These are phyloP conservation scores for Paraconiothyrium sp. DNA, from an alignment of 2,329 filamentous ascomycete species.

Conservation along the genomic window DNA sequence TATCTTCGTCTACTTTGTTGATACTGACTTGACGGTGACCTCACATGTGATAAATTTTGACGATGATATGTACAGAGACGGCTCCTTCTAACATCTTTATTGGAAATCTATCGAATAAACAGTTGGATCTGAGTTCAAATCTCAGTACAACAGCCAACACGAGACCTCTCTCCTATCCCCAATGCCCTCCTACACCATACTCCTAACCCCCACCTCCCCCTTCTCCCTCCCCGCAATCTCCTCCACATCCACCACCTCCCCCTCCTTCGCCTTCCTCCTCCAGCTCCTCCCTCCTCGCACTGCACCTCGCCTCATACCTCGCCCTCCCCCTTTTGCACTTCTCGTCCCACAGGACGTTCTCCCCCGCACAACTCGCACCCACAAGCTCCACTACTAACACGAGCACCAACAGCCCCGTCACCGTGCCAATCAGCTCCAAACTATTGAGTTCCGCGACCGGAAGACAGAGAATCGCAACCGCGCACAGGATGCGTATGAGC, in stretches of 20 bases:
- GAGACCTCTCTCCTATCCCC: too few relatives aligned
- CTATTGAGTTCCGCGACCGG: conserved; percentile 58
- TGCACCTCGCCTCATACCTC: conserved; percentile 45
- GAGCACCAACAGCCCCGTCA: conserved; percentile 49
- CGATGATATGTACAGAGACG: too few relatives aligned
- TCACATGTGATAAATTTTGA: too few relatives aligned
- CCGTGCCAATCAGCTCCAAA: conserved; percentile 50
- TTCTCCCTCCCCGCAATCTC: conserved; percentile 43
- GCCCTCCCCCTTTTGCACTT: conserved; percentile 34
- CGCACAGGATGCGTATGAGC: conserved; percentile 60
- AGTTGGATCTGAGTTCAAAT: too few relatives aligned
- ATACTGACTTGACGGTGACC: too few relatives aligned
- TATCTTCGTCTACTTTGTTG: too few relatives aligned
- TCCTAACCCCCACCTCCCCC: too few relatives aligned
- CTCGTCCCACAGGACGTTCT: conserved; percentile 39
- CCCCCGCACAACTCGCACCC: conserved; percentile 39
- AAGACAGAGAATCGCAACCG: conserved; percentile 64
- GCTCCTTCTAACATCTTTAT: too few relatives aligned
- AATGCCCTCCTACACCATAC: not conserved
- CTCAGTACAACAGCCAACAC: too few relatives aligned
- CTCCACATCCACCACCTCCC: conserved; percentile 44
- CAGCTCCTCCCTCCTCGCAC: conserved; percentile 41
- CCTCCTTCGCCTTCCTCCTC: conserved; percentile 35
- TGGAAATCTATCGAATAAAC: too few relatives aligned
- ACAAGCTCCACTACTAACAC: conserved; percentile 50